Base-by-base conservation (phyloP, 345 rosid species). In the Carallia brachiata region DNA sequence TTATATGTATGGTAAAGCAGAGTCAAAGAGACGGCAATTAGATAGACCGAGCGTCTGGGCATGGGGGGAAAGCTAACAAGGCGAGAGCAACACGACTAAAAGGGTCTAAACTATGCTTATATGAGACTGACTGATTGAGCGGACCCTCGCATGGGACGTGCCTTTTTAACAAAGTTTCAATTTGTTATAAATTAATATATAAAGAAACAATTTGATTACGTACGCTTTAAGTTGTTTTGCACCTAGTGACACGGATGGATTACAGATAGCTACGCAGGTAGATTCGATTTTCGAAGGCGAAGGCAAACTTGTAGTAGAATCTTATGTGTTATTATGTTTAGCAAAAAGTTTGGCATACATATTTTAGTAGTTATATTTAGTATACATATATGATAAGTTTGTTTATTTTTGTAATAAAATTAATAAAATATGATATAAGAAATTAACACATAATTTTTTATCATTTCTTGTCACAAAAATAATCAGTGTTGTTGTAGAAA, bases 111-210 rank as follows among this genome's bases (percentile, higher is more conserved):
- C 12, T 44, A 44, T 44, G 16, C 50, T 44, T 12, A 12, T 44
- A 44, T 10, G 15, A 44, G 48, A 10, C 48, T 13, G 10, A 30
- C 63, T 18, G 59, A 69, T 55, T 52, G 69, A 70, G 77, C 23
- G 23, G 23, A 23, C 23, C 73, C 68, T 40, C 37, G 36, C 34
- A 69, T 52, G 50, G 67, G 75, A 57, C 83, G 79, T 76, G 81
- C 80, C 80, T 73, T 81, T 71, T 36, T 72, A 64, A 69, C 76
- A 69, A 77, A 75, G 80, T 63, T 65, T 78, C 37, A 37, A 34
- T 63, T 65, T 55, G 70, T 58, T 70, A 6, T 15, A 34, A 44
- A 18, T 57, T 34, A 31, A 53, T 36, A 68, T 39, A 16, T 44
- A 56, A 63, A 63, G 52, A 44, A 55, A 67, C 62, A 70, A 56